These are phyloP conservation scores for Umbelopsis ramanniana DNA, from an alignment of 192 early-diverging fungal genomes.

Conservation along the genomic window DNA sequence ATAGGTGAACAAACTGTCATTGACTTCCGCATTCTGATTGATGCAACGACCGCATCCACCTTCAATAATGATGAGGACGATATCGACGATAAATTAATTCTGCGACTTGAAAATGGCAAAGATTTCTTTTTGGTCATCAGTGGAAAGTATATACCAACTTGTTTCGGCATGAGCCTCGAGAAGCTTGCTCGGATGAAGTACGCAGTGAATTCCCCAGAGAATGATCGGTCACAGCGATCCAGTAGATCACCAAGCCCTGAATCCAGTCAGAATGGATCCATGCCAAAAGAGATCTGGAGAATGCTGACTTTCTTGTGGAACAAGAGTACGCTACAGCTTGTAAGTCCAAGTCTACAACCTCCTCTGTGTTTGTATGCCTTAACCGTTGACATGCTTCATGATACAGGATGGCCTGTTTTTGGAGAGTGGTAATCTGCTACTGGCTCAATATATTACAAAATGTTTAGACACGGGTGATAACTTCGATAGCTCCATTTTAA, in stretches of 20 bases:
- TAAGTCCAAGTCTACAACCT: constrained; percentile 34
- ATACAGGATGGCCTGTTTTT: constrained; percentile 68
- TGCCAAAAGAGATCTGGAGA: constrained; percentile 76
- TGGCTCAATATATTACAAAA: constrained; percentile 71
- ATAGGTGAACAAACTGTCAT: constrained; percentile 64
- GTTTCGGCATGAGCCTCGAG: constrained; percentile 76
- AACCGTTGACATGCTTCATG: constrained; percentile 35
- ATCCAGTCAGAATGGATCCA: constrained; percentile 28
- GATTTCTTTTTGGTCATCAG: constrained; percentile 84
- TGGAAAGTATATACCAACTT: constrained; percentile 72
- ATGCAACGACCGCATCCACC: constrained; percentile 46
- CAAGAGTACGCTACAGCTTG: constrained; percentile 62
- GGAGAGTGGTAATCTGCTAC: constrained; percentile 60
- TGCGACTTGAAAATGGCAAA: constrained; percentile 80
- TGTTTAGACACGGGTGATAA: constrained; percentile 80
- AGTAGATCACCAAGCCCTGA: constrained; percentile 16
- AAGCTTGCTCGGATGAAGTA: constrained; percentile 61
- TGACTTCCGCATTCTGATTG: constrained; percentile 61
- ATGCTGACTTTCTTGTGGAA: constrained; percentile 74
- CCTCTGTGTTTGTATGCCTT: neutral
- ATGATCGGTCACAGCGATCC: constrained; percentile 5
- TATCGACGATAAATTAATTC: constrained; percentile 76
- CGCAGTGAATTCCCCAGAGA: constrained; percentile 48
- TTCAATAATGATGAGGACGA: constrained; percentile 66
- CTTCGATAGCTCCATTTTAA: constrained; percentile 58